Evolutionary conservation across 1,284 basidiomycete genomes (phyloP).

Genomic region (Heterobasidion irregulare): DNA sequence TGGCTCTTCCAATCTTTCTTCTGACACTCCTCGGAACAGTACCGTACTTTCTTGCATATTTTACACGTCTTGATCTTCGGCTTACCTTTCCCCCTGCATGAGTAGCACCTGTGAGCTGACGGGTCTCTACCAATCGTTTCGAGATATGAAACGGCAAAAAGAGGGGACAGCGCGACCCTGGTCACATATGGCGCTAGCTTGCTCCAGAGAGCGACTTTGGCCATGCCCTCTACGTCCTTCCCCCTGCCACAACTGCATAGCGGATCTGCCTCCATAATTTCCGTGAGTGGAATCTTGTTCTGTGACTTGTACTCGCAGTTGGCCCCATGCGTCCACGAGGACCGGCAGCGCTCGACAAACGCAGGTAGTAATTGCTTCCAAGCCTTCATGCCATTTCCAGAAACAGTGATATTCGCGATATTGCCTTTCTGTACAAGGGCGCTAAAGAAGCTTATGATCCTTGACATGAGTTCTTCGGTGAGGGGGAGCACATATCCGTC

Average conservation of each 20-base stretch:
- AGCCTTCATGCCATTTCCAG: constrained; percentile 6
- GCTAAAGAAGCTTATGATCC: neutral
- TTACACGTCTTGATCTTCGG: constrained; percentile 14
- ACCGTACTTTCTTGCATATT: constrained; percentile 17
- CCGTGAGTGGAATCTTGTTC: constrained; percentile 19
- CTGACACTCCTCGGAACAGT: constrained; percentile 22
- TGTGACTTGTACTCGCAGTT: constrained; percentile 34
- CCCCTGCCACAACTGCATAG: constrained; percentile 29
- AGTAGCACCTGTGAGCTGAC: constrained; percentile 15
- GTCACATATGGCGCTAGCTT: constrained; percentile 22
- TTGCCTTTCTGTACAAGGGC: neutral
- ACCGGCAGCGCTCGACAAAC: constrained; percentile 40
- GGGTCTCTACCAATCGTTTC: constrained; percentile 19
- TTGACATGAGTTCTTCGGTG: neutral
- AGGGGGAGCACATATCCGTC: constrained; percentile 36
- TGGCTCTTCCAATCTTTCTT: constrained; percentile 21
- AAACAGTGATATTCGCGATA: neutral
- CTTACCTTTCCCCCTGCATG: constrained; percentile 17
- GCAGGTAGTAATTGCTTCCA: constrained; percentile 42
- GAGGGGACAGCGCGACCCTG: constrained; percentile 23
- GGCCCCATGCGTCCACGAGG: constrained; percentile 34
- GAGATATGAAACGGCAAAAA: constrained; percentile 29
- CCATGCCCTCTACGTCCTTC: constrained; percentile 21
- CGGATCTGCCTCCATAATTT: constrained; percentile 17
- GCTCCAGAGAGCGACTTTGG: constrained; percentile 18